Evolutionary conservation across 306 rosid species (phyloP), one percentile per base, ranked within the genome.

Genomic region (Sicyos edulis): DNA sequence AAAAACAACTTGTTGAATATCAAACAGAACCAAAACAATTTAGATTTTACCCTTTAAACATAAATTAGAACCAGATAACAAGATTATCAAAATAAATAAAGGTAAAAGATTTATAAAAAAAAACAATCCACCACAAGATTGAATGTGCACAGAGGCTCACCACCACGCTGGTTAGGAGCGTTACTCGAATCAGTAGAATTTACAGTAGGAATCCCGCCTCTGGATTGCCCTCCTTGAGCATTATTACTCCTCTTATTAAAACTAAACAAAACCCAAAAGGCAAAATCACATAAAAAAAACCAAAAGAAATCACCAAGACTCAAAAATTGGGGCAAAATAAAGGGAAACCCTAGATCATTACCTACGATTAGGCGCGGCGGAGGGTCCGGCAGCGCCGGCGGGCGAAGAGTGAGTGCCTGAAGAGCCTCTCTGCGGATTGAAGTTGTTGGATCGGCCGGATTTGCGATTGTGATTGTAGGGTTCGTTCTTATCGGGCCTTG

Each of bases 181-280:
- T 26, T 82, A 71, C 80, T 80, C 2, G 83, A 79, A 76, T 88
- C 97, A 13, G 81, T 42, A 52, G 90, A 76, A 85, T 82, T 80
- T 72, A 77, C 87, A 56, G 74, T 49, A 73, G 89, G 70, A n/a
- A 80, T 77, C 83, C 76, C 84, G 71, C 80, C 84, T 89, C 95
- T 82, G 54, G 91, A 75, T 77, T 91, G 97, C 79, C 88, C 96
- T 63, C 96, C 97, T 86, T 89, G 96, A 80, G 90, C 89, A 91
- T 85, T 89, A 53, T 81, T 71, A 75, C 80, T 57, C 96, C 83
- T 95, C 86, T 88, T 89, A 55, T 88, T 89, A 52, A 40, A 80
- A 86, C 97, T 95, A 78, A 37, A 51, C 78, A 70, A 47, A 0
- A 22, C 9, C 21, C 79, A 12, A 10, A 72, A 61, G 10, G 69